A percentile compares a stretch with the other conserved stretches of the same genome.
phyloP scores from a whole-genome alignment of 805 yeast genomes.

The Saturnispora quitensis region DNA sequence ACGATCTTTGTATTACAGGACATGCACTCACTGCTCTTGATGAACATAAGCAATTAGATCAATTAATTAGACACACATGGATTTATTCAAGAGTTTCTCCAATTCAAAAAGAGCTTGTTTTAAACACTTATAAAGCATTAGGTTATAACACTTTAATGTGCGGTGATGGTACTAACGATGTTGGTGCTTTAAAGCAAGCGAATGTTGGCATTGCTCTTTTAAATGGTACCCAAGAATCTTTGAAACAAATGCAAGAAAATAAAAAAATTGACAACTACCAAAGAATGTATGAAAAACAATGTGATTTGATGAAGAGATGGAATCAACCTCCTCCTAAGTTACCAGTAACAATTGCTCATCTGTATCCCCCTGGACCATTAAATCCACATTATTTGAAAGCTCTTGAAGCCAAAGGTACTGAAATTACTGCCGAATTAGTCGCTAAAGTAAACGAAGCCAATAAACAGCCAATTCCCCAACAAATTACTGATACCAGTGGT shows the following conservation, averaged over 20 bases:
- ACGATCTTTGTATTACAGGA: conserved; percentile 91
- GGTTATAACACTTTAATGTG: conserved; percentile 97
- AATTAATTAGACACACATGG: conserved; percentile 84
- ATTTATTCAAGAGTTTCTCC: conserved; percentile 98
- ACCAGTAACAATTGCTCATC: conserved; percentile 82
- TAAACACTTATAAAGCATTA: conserved; percentile 71
- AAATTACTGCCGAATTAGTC: conserved; percentile 65
- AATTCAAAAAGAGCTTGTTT: conserved; percentile 83
- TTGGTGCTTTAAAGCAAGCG: conserved; percentile 97
- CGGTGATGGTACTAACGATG: conserved; percentile 99
- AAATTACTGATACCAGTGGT: conserved; percentile 26
- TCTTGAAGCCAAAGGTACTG: conserved; percentile 74
- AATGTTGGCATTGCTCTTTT: conserved; percentile 96
- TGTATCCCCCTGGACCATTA: conserved; percentile 90
- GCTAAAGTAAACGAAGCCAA: conserved; percentile 48
- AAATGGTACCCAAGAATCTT: conserved; percentile 91
- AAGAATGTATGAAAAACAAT: conserved; percentile 76
- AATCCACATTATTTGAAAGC: conserved; percentile 87
- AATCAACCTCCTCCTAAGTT: conserved; percentile 74
- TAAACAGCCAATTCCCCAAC: conserved; percentile 18
- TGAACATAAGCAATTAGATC: conserved; percentile 59
- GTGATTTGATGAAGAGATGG: conserved; percentile 72
- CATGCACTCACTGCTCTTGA: conserved; percentile 66
- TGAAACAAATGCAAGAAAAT: conserved; percentile 81
- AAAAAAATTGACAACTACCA: conserved; percentile 55